Percentiles rank a stretch among this genome's conserved stretches.
These are phyloP conservation scores for Senna siamea DNA, from an alignment of 306 rosid genomes.

Conservation along the genomic window DNA sequence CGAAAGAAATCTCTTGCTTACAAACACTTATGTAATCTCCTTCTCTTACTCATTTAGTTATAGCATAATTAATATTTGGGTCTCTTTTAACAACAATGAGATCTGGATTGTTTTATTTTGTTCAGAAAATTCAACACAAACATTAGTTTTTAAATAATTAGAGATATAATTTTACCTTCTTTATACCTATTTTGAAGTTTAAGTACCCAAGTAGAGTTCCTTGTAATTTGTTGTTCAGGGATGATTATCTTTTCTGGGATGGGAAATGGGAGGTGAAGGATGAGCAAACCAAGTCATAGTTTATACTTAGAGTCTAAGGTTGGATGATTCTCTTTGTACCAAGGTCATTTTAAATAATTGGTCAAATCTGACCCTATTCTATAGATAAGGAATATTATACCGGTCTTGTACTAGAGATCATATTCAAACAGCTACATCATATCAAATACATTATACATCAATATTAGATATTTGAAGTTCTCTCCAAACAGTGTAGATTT, in stretches of 20 bases:
- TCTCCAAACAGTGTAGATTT: not conserved
- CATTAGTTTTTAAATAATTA: not conserved
- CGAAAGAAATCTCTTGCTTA: constrained; percentile 73
- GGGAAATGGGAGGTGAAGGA: not conserved
- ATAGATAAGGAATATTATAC: not conserved
- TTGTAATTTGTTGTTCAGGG: too few species aligned
- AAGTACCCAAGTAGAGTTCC: too few species aligned
- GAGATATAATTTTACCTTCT: too few species aligned
- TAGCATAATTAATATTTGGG: not conserved
- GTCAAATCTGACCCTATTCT: not conserved
- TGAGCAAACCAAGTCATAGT: not conserved
- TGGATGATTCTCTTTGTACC: constrained; percentile 9
- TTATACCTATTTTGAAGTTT: too few species aligned
- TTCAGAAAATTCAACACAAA: not conserved
- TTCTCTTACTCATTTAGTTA: constrained; percentile 8
- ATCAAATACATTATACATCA: constrained; percentile 11
- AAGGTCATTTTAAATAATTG: not conserved
- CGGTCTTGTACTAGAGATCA: not conserved
- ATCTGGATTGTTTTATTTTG: not conserved
- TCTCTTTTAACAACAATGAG: constrained; percentile 1
- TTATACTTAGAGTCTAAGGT: not conserved
- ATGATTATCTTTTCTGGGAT: not conserved
- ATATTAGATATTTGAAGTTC: not conserved
- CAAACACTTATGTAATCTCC: constrained; percentile 73
- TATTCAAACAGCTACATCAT: not conserved